Conservation (phyloP, 169 alveolate species). For the Theileria annulata region DNA sequence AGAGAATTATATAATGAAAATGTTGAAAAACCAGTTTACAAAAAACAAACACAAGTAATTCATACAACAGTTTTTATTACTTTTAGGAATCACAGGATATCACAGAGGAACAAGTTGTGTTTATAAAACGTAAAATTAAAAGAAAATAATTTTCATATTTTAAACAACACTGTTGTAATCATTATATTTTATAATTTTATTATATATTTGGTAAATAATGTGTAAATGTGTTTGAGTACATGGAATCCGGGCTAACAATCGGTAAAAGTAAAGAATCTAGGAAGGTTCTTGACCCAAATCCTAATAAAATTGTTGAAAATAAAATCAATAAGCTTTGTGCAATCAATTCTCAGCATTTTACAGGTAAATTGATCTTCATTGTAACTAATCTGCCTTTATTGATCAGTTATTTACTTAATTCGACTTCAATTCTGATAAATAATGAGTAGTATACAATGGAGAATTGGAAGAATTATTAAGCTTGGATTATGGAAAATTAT, state of each 20-base stretch:
- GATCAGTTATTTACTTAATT: not conserved
- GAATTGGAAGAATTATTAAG: constrained; percentile 1
- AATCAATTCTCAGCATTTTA: not conserved
- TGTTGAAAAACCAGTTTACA: not conserved
- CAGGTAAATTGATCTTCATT: not conserved
- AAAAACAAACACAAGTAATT: not conserved
- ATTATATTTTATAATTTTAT: too few species aligned
- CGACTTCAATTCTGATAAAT: too few species aligned
- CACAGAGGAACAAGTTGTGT: not conserved
- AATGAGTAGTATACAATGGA: not conserved
- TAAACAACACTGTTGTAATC: too few species aligned
- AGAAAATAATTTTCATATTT: too few species aligned
- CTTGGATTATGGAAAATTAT: constrained; percentile 17
- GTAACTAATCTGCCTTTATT: not conserved
- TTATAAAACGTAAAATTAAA: not conserved
- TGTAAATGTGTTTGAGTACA: not conserved
- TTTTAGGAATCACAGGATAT: not conserved
- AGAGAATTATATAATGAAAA: not conserved
- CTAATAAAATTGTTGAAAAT: not conserved
- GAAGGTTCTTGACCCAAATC: not conserved
- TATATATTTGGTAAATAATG: not conserved
- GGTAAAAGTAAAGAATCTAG: not conserved
- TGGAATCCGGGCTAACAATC: not conserved
- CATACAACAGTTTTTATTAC: not conserved
- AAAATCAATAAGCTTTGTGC: not conserved